Base-by-base conservation (phyloP, 176 grass and related monocot species). In the Phragmites australis region DNA sequence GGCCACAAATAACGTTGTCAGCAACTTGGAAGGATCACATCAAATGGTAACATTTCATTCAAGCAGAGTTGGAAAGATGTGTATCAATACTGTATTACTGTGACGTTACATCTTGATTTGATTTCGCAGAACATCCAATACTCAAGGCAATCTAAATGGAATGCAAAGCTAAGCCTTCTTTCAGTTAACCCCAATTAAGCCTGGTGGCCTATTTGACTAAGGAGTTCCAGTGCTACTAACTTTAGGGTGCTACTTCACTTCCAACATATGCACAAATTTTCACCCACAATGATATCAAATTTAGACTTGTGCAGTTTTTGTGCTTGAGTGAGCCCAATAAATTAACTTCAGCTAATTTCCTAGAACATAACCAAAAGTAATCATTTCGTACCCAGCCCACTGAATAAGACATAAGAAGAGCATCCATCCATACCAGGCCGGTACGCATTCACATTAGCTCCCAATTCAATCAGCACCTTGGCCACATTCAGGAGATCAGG, bases 391-490 rank as follows among this genome's bases (percentile, higher is more conserved):
- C n/a, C n/a, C n/a, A n/a, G n/a, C n/a, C n/a, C n/a, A n/a, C n/a
- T n/a, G 1, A 26, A 44, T 13, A 17, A 46, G 17, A 34, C 13
- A 55, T 22, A 2, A 88, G 31, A 11, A 75, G 15, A 22, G 21
- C 3, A 4, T 4, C 47, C 1, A 29, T 25, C 45, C 65, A 84
- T 88, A 94, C 92, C 92, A 50, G 96, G 90, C 27, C 96, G 57
- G 49, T 98, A 98, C 6, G 86, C 86, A 74, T 98, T 89, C 19
- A 98, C 90, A 87, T 98, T 94, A 50, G 96, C 90, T 23, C 90
- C 95, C 78, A 94, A 47, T 22, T 98, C 92, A 40, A 98, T 75
- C 8, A 98, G 65, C 39, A 73, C 52, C 44, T 11, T 46, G 44
- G 9, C 44, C 44, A 46, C 44, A 46, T 46, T 46, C 2, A 46